Evolutionary conservation across 805 yeast genomes (phyloP).

Genomic region (Debaryomyces castellii): DNA sequence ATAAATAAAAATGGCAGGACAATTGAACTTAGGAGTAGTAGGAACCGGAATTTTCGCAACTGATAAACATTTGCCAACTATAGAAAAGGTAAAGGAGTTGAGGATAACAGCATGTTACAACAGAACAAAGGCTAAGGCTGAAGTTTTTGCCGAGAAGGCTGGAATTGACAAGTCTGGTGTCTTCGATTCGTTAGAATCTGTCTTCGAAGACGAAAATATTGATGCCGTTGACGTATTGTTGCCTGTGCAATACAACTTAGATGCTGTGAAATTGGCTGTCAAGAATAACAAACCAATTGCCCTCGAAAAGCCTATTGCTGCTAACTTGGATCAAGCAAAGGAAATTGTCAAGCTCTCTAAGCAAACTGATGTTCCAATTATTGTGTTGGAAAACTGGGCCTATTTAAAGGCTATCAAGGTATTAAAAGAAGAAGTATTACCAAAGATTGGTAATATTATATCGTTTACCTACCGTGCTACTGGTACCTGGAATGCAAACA

Average conservation of each 20-base stretch:
- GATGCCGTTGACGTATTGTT: slow-evolving; percentile 82
- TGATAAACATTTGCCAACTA: slow-evolving; percentile 77
- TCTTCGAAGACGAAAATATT: slow-evolving; percentile 62
- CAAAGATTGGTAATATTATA: slow-evolving; percentile 69
- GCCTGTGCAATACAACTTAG: slow-evolving; percentile 82
- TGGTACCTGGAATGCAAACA: slow-evolving; percentile 63
- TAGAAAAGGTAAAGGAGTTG: slow-evolving; percentile 51
- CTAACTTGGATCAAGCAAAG: slow-evolving; percentile 74
- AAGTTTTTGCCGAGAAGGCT: slow-evolving; percentile 67
- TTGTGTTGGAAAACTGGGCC: slow-evolving; percentile 85
- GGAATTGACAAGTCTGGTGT: slow-evolving; percentile 50
- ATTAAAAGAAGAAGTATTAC: slow-evolving; percentile 53
- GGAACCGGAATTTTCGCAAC: slow-evolving; percentile 91
- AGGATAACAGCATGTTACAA: slow-evolving; percentile 72
- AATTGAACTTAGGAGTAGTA: slow-evolving; percentile 60
- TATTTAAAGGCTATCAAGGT: slow-evolving; percentile 59
- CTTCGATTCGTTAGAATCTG: slow-evolving; percentile 60
- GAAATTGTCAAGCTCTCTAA: slow-evolving; percentile 71
- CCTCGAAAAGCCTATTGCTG: slow-evolving; percentile 92
- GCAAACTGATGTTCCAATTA: slow-evolving; percentile 63
- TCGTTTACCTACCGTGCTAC: slow-evolving; percentile 74
- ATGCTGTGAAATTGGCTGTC: slow-evolving; percentile 67
- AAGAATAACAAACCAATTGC: slow-evolving; percentile 74
- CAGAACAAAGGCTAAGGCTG: slow-evolving; percentile 83
- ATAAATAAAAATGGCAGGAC: slow-evolving; percentile 1